Conservation (phyloP, 1,139 yeast species). For the Debaryomyces sp. region DNA sequence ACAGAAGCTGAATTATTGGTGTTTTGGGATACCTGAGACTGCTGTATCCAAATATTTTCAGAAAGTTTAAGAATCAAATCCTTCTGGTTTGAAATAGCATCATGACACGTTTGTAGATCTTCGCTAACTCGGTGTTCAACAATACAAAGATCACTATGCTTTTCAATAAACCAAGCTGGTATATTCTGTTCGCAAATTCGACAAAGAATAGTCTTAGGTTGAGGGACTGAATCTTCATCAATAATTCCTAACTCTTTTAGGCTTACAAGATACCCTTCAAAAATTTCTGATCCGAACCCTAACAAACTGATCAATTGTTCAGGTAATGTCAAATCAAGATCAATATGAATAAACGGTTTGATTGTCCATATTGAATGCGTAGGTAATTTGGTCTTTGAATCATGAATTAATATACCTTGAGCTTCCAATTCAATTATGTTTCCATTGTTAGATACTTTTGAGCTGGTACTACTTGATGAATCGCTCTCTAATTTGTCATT, state of each 20-base stretch:
- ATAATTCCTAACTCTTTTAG: conserved; percentile 63
- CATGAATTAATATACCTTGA: conserved; percentile 91
- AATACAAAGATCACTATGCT: conserved; percentile 85
- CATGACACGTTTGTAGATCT: conserved; percentile 78
- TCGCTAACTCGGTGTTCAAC: conserved; percentile 85
- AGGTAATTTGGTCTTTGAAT: conserved; percentile 58
- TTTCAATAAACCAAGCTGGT: conserved; percentile 97
- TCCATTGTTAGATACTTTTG: conserved; percentile 53
- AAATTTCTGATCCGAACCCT: conserved; percentile 88
- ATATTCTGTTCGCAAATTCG: conserved; percentile 87
- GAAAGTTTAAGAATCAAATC: conserved; percentile 50
- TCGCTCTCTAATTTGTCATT: conserved; percentile 6
- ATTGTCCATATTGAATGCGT: conserved; percentile 93
- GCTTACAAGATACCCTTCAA: conserved; percentile 70
- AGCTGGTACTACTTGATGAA: conserved; percentile 2
- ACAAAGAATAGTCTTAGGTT: conserved; percentile 80
- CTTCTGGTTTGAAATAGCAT: conserved; percentile 72
- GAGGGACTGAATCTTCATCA: conserved; percentile 67
- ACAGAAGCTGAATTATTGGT: conserved; percentile 10
- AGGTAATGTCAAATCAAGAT: conserved; percentile 69
- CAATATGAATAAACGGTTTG: conserved; percentile 70
- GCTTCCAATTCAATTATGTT: conserved; percentile 80
- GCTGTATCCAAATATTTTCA: conserved; percentile 33
- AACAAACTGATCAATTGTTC: conserved; percentile 64
- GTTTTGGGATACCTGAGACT: conserved; percentile 22